Percentiles rank a stretch among this genome's conserved stretches.
Evolutionary conservation across 2,329 filamentous ascomycete species (phyloP).

Genomic region (Xylariaceae sp.): DNA sequence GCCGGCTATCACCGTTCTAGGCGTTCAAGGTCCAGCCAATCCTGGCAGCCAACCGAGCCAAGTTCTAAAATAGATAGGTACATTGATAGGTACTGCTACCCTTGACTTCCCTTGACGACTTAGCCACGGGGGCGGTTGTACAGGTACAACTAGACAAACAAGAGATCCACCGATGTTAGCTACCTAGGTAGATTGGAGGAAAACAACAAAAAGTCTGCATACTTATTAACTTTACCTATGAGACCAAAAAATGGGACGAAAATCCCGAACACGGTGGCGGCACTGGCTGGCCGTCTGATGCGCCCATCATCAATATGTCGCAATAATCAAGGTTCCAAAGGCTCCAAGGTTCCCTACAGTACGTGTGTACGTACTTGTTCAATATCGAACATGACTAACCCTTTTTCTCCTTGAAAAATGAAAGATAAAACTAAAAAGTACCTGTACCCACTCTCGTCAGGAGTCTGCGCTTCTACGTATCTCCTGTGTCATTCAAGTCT

Average conservation of each 20-base stretch:
- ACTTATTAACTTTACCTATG: not conserved
- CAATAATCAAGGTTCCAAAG: not conserved
- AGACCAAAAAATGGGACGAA: not conserved
- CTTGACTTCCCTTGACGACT: not conserved
- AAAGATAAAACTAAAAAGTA: constrained; percentile 21
- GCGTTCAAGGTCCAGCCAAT: constrained; percentile 24
- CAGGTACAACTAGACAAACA: not conserved
- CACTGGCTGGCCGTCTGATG: constrained; percentile 7
- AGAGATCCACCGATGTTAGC: too few relatives aligned
- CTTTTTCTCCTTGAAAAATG: constrained; percentile 5
- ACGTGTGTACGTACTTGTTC: too few relatives aligned
- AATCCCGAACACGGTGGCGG: constrained; percentile 17
- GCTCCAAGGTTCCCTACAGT: too few relatives aligned
- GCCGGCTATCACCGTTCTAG: constrained; percentile 27
- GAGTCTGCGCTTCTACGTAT: constrained; percentile 15
- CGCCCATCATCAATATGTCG: constrained; percentile 9
- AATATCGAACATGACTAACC: not conserved
- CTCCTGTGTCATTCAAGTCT: constrained; percentile 20
- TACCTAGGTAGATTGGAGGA: not conserved
- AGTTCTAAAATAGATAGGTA: constrained; percentile 11
- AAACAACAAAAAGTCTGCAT: not conserved
- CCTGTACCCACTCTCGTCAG: constrained; percentile 18
- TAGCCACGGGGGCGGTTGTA: not conserved
- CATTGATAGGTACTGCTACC: not conserved
- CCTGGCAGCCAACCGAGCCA: too few relatives aligned